Percentiles rank a stretch among this genome's conserved stretches.
These are phyloP conservation scores for Panaeolus cyanescens DNA, from an alignment of 768 basidiomycete species.

Conservation along the genomic window DNA sequence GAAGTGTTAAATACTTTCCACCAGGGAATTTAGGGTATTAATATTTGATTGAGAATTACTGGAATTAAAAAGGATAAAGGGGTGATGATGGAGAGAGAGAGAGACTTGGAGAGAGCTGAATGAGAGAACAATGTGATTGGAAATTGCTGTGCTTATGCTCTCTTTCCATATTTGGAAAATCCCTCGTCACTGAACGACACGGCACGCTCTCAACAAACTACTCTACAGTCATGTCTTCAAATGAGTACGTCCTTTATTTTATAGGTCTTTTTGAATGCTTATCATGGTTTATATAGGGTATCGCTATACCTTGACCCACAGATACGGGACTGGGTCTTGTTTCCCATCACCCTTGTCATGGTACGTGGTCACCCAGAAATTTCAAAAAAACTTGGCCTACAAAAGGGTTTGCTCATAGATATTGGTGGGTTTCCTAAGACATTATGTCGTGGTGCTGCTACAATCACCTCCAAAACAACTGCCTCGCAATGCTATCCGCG, in stretches of 20 bases:
- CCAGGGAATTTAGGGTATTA: constrained; percentile 25
- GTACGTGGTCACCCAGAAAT: constrained; percentile 42
- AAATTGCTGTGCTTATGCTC: constrained; percentile 4
- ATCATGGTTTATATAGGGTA: constrained; percentile 32
- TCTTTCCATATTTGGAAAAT: background rate
- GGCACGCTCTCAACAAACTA: background rate
- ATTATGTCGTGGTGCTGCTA: constrained; percentile 88
- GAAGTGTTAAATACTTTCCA: constrained; percentile 21
- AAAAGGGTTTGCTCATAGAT: constrained; percentile 51
- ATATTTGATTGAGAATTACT: background rate
- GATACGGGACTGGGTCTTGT: constrained; percentile 92
- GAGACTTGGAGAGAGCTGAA: constrained; percentile 1
- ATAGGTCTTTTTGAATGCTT: background rate
- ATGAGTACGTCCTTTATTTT: constrained; percentile 39
- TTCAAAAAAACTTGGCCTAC: background rate
- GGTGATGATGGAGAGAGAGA: background rate
- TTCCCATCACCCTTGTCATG: constrained; percentile 98
- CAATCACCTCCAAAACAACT: constrained; percentile 84
- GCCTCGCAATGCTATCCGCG: constrained; percentile 76
- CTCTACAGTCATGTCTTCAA: constrained; percentile 29
- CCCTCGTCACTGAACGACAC: background rate
- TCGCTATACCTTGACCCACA: constrained; percentile 87
- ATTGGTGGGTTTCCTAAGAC: constrained; percentile 88
- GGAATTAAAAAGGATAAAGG: constrained; percentile 4
- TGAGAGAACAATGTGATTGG: constrained; percentile 8